Conservation (phyloP, 257 asterid species). For the Solanum habrochaites region DNA sequence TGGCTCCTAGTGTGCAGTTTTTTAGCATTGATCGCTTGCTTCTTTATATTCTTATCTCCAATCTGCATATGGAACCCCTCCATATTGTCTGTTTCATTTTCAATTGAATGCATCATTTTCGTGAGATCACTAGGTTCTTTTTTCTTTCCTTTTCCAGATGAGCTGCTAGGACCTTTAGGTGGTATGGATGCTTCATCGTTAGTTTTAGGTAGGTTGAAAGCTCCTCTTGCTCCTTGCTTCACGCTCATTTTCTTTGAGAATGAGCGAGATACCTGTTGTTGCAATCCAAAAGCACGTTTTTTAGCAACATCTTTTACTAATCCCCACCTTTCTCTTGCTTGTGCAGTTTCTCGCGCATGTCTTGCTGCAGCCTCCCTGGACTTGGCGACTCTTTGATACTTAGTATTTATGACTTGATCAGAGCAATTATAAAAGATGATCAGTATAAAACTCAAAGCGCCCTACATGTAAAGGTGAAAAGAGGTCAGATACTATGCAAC, state of each 20-base stretch:
- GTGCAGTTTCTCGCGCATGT: conserved; percentile 87
- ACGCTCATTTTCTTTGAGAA: conserved; percentile 45
- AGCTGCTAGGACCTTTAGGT: conserved; percentile 11
- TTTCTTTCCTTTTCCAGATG: conserved; percentile 25
- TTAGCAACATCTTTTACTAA: conserved; percentile 64
- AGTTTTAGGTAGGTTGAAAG: neutral
- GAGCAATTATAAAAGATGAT: conserved; percentile 79
- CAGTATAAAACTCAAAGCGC: conserved; percentile 57
- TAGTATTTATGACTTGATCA: conserved; percentile 78
- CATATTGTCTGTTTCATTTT: conserved; percentile 40
- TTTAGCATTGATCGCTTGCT: conserved; percentile 45
- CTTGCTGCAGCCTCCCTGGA: conserved; percentile 88
- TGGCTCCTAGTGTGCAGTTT: conserved; percentile 79
- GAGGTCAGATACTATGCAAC: conserved; percentile 1
- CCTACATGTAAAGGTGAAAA: conserved; percentile 32
- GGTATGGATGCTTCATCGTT: conserved; percentile 21
- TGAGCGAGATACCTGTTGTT: conserved; percentile 59
- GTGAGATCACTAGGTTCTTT: conserved; percentile 45
- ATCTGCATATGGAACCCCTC: conserved; percentile 53
- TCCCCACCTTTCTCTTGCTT: conserved; percentile 82
- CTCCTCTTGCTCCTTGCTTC: conserved; percentile 14
- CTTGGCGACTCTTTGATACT: conserved; percentile 67
- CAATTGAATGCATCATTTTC: conserved; percentile 54
- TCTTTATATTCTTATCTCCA: conserved; percentile 66
- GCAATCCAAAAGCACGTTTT: conserved; percentile 45